phyloP scores from a whole-genome alignment of 2,329 filamentous ascomycete species.

The Onygenales sp. region DNA sequence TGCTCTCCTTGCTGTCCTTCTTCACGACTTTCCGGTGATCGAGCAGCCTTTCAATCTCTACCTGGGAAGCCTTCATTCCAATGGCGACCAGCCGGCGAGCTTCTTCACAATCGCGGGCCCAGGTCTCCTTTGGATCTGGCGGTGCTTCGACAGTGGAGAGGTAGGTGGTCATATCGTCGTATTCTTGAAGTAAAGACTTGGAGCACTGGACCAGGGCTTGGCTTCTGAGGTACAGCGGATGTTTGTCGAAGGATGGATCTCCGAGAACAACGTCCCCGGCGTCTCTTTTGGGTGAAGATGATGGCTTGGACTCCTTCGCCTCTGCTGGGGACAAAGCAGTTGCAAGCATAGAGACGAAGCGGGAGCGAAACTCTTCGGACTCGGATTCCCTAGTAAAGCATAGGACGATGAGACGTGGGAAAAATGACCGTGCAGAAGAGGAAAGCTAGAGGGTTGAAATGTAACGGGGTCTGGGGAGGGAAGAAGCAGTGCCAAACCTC shows the following conservation, averaged over 20 bases:
- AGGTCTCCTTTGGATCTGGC: slow-evolving; percentile 5
- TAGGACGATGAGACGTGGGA: not conserved
- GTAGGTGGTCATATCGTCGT: slow-evolving; percentile 7
- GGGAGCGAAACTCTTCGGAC: slow-evolving; percentile 7
- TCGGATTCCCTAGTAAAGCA: slow-evolving; percentile 6
- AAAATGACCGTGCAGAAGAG: not conserved
- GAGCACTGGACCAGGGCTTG: slow-evolving; percentile 7
- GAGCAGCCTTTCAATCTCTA: slow-evolving; percentile 10
- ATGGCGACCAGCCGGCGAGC: slow-evolving; percentile 9
- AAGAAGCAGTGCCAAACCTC: slow-evolving; percentile 6
- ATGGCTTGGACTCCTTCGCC: not conserved
- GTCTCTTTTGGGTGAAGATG: not conserved
- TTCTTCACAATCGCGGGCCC: slow-evolving; percentile 11
- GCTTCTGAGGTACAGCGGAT: slow-evolving; percentile 7
- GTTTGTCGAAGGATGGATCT: slow-evolving; percentile 1
- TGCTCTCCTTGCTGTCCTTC: not conserved
- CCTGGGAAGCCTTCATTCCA: slow-evolving; percentile 10
- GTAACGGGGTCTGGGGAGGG: not conserved
- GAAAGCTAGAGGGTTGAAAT: not conserved
- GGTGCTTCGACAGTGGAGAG: slow-evolving; percentile 4
- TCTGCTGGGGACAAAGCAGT: slow-evolving; percentile 7
- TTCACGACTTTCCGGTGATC: slow-evolving; percentile 3
- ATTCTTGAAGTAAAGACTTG: slow-evolving; percentile 4
- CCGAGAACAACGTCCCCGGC: not conserved
- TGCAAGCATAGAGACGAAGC: slow-evolving; percentile 6